Base-by-base conservation (phyloP, 495 filamentous ascomycete species). In the Aspergillus coremiiformis region DNA sequence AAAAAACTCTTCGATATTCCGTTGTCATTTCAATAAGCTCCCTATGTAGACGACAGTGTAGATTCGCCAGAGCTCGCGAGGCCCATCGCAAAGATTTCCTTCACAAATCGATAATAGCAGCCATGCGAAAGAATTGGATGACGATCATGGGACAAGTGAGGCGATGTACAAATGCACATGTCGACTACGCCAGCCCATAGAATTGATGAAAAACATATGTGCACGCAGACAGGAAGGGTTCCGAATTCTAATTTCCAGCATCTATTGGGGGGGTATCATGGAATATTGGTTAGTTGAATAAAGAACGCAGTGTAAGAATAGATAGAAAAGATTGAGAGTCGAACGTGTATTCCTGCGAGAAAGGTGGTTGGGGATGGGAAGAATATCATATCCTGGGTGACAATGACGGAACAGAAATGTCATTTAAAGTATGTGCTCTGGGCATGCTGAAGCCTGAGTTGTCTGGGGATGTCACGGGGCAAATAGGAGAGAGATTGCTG, bases 261-360 rank as follows among this genome's bases (percentile, higher is more conserved):
- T 64, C 44, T 55, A 59, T 53, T 23, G 12, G 22, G 44, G n/a
- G 67, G 67, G 67, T 70, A 67, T 70, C 65, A 66, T 63, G 22
- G n/a, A 56, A 64, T 56, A 59, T 63, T 48, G 64, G 56, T 62
- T 57, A 45, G 51, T 37, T 26, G 42, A 45, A 56, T 35, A 7
- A 29, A 12, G 20, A 14, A 39, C 30, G 44, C 30, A 22, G 29
- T 19, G 12, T 30, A 42, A 47, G 26, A 49, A 49, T 42, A 8
- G 29, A 45, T 19, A 1, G 41, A 22, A 33, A 7, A 42, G 39
- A 47, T 6, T 15, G n/a, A 6, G 12, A 39, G 17, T 32, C 33
- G 15, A 21, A 41, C 5, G 27, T 27, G 1, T 7, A 11, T 8
- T 11, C 44, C 19, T 20, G 4, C 44, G 11, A 33, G 20, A 26